phyloP scores from a whole-genome alignment of 768 basidiomycete species.

The Amanita inopinata region DNA sequence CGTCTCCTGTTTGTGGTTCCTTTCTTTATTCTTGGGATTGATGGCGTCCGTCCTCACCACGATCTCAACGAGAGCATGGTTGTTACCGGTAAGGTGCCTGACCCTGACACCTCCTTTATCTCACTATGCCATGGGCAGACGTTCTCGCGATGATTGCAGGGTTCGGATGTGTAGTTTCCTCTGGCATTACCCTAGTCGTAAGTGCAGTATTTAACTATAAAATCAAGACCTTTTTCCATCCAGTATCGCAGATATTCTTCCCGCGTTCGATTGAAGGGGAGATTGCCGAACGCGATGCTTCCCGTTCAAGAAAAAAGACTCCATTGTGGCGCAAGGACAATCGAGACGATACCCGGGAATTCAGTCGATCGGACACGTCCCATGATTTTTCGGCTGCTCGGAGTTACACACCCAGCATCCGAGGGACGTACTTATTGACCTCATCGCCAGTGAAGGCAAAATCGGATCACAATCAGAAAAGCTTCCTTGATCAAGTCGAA shows the following conservation, averaged over 20 bases:
- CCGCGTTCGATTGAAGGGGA: slow-evolving; percentile 67
- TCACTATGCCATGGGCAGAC: slow-evolving; percentile 29
- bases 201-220: slow-evolving; percentile 12
- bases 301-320: slow-evolving; percentile 29
- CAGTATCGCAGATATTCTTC: slow-evolving; percentile 59
- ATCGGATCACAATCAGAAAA: slow-evolving; percentile 2
- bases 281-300: slow-evolving; percentile 42
- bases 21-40: slow-evolving; percentile 53
- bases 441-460: slow-evolving; percentile 24
- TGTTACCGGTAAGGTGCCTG: slow-evolving; percentile 32
- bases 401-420: not conserved
- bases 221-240: not conserved
- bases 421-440: slow-evolving; percentile 24
- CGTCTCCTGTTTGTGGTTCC: slow-evolving; percentile 66
- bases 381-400: not conserved
- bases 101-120: not conserved
- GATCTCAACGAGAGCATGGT: slow-evolving; percentile 56
- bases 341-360: slow-evolving; percentile 15
- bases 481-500: not conserved
- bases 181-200: slow-evolving; percentile 67
- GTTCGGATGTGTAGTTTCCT: slow-evolving; percentile 57
- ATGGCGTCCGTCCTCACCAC: slow-evolving; percentile 53
- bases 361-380: not conserved
- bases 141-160: slow-evolving; percentile 46
- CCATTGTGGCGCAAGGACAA: slow-evolving; percentile 17